These are phyloP conservation scores for Corchorus capsularis DNA, from an alignment of 345 rosid species.

Conservation along the genomic window DNA sequence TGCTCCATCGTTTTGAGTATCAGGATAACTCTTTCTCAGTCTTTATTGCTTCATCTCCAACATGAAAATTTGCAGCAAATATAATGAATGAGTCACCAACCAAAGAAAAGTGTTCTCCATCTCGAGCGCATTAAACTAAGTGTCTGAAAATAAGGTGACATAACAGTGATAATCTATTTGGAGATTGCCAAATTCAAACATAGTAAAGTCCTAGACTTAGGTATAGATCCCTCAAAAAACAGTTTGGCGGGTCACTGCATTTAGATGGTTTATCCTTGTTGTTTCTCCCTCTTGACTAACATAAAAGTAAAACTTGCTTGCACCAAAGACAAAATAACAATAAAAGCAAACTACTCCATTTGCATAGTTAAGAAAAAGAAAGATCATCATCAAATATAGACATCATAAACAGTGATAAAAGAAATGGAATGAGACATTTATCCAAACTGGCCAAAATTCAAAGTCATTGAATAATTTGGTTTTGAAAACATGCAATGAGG, in stretches of 20 bases:
- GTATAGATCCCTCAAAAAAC: neutral
- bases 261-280: neutral
- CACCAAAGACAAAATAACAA: neutral
- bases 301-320: neutral
- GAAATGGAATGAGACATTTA: conserved; percentile 1
- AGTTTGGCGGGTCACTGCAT: neutral
- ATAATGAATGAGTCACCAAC: neutral
- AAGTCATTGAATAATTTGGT: neutral
- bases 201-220: conserved; percentile 4
- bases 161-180: neutral
- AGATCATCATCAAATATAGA: neutral
- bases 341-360: neutral
- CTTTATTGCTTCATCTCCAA: conserved; percentile 14
- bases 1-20: conserved; percentile 28
- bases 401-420: neutral
- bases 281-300: neutral
- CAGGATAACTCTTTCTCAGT: conserved; percentile 16
- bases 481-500: neutral
- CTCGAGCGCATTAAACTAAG: conserved; percentile 13
- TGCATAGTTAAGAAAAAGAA: neutral
- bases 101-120: conserved; percentile 9
- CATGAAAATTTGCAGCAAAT: conserved; percentile 15
- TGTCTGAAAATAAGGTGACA: conserved; percentile 23
- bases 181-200: neutral
- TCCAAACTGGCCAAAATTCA: neutral